A percentile compares a stretch with the other conserved stretches of the same genome.
Conservation (phyloP, 257 asterid species). For the Parsonsia alboflavescens region DNA sequence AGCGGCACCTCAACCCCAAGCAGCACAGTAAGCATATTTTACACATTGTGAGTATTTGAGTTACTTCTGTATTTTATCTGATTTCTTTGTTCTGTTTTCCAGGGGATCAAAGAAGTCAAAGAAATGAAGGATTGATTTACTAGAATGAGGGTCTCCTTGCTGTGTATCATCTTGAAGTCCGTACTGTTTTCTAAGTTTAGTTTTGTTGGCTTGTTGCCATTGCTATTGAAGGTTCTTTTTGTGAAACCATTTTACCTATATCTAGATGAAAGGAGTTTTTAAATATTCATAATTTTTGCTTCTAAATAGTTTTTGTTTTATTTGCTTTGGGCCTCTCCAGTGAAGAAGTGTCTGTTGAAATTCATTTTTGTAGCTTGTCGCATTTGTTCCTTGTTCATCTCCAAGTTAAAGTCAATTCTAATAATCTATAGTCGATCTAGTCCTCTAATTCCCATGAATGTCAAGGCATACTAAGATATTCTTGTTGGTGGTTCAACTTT, state of each 20-base stretch:
- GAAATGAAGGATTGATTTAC: constrained; percentile 40
- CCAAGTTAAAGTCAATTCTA: too few species aligned
- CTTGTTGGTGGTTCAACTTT: too few species aligned
- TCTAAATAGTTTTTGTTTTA: too few species aligned
- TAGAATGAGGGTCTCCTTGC: constrained; percentile 14
- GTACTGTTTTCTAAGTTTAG: constrained; percentile 23
- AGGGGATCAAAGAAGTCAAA: constrained; percentile 75
- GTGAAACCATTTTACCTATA: constrained; percentile 29
- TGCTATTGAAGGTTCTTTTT: constrained; percentile 14
- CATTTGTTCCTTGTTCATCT: too few species aligned
- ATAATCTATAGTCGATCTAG: too few species aligned
- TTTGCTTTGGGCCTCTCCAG: too few species aligned
- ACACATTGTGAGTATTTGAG: not conserved
- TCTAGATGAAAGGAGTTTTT: constrained; percentile 31
- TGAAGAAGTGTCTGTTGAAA: too few species aligned
- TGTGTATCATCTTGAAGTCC: constrained; percentile 13
- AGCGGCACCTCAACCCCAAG: constrained; percentile 50
- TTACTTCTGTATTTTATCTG: not conserved
- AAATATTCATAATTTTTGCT: not conserved
- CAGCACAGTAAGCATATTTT: constrained; percentile 50
- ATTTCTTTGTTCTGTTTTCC: constrained; percentile 8
- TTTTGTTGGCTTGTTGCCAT: constrained; percentile 20
- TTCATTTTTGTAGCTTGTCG: too few species aligned
- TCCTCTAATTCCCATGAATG: too few species aligned
- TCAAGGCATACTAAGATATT: too few species aligned